Conservation (phyloP, 2,329 filamentous ascomycete species). For the Aspergillus aculeatus region DNA sequence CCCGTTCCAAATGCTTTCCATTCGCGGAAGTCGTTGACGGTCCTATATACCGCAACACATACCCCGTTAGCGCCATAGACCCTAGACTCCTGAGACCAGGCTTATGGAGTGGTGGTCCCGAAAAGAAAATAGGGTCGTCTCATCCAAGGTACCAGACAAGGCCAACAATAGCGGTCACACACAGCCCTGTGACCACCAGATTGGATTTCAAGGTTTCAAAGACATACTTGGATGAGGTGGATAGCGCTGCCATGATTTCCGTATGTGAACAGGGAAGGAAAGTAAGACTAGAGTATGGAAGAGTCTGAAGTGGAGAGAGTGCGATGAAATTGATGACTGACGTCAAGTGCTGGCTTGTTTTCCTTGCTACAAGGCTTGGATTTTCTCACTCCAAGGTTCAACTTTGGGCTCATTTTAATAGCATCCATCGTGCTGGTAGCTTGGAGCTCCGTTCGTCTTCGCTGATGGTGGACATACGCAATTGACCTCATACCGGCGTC, state of each 20-base stretch:
- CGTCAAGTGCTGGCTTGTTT: neutral
- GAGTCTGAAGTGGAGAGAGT: neutral
- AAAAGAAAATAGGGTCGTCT: neutral
- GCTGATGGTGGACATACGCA: neutral
- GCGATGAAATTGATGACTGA: neutral
- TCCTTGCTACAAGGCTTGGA: neutral
- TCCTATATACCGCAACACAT: neutral
- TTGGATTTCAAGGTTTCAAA: neutral
- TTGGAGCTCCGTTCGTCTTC: neutral
- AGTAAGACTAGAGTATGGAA: neutral
- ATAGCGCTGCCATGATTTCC: neutral
- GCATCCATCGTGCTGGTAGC: neutral
- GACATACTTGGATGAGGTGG: neutral
- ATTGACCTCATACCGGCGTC: neutral
- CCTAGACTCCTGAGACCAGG: neutral
- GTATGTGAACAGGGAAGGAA: neutral
- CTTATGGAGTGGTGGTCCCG: too few species aligned
- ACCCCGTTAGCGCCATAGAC: neutral
- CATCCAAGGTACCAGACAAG: neutral
- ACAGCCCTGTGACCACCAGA: neutral
- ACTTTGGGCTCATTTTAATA: neutral
- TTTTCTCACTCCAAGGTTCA: neutral
- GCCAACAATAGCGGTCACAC: neutral
- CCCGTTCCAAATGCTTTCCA: constrained; percentile 1
- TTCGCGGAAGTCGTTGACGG: neutral